Percentiles rank a stretch among this genome's conserved stretches.
Conservation (phyloP, 495 filamentous ascomycete genomes). For the Ascodesmis nigricans region DNA sequence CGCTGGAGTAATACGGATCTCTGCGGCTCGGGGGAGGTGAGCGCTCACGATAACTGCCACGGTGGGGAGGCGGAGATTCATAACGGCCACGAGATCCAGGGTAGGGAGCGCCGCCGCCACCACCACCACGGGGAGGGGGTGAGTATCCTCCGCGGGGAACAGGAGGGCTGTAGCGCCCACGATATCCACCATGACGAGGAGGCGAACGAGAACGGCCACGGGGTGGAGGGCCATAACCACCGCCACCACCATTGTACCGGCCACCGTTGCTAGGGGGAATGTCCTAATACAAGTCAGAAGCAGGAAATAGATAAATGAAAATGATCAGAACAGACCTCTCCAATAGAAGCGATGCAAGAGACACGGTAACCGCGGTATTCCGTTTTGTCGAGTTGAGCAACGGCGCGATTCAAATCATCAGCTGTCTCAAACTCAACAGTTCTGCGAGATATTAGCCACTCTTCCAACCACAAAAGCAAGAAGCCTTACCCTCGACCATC, state of each 20-base stretch:
- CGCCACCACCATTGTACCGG: slow-evolving; percentile 4
- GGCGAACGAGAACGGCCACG: slow-evolving; percentile 18
- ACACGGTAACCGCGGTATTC: slow-evolving; percentile 80
- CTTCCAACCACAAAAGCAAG: neutral
- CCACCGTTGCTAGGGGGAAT: slow-evolving; percentile 6
- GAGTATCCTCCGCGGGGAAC: slow-evolving; percentile 7
- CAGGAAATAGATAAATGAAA: slow-evolving; percentile 46
- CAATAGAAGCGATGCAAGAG: slow-evolving; percentile 66
- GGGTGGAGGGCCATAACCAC: slow-evolving; percentile 16
- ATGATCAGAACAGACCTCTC: slow-evolving; percentile 37
- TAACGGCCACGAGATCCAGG: too few relatives aligned
- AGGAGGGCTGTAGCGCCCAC: slow-evolving; percentile 16
- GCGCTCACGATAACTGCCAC: slow-evolving; percentile 20
- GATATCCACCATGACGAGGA: slow-evolving; percentile 12
- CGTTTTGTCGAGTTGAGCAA: slow-evolving; percentile 74
- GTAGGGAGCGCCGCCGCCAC: neutral
- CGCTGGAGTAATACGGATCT: slow-evolving; percentile 16
- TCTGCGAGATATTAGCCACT: slow-evolving; percentile 31
- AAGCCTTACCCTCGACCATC: slow-evolving; percentile 72
- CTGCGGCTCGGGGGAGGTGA: slow-evolving; percentile 16
- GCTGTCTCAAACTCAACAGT: slow-evolving; percentile 96
- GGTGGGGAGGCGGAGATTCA: slow-evolving; percentile 20
- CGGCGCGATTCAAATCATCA: slow-evolving; percentile 66
- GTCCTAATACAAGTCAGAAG: slow-evolving; percentile 9
- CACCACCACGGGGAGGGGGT: slow-evolving; percentile 2